Base-by-base conservation (phyloP, 768 basidiomycete genomes). In the Lentinula detonsa region DNA sequence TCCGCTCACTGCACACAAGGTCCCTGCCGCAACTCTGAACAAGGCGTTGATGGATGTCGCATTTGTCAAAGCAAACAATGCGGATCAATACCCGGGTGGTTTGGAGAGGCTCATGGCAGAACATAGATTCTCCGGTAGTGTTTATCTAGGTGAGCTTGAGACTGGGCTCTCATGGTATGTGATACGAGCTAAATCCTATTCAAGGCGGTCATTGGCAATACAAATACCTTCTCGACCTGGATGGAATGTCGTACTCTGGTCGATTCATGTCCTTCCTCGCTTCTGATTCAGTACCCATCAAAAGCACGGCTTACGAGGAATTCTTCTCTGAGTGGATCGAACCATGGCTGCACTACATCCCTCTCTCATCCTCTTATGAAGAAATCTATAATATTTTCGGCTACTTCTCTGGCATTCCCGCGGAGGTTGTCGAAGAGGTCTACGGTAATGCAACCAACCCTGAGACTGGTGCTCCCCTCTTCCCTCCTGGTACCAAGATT, bases 361-460 rank as follows among this genome's bases (percentile, higher is more conserved):
- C 96, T 0, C 74, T 99, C 37, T 94, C 94, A 0, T 80, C 88
- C 43, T 81, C 86, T 3, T 98, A 98, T 73, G 75, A 81, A 49
- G 96, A 99, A 74, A 86, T 99, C 56, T 97, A 98, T 77, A 95
- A 98, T 70, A 83, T 98, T 59, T 85, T 91, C 67, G 83, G 93
- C 2, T 99, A 88, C 78, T 98, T 98, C 77, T 93, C 92, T 0
- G 95, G 96, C 0, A 85, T 91, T 1, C 80, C 91, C 0, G 69
- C 78, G 10, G 77, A 86, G 2, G 83, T 86, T 37, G 48, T 43
- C 16, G 55, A 56, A 21, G 55, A 37, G 13, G 55, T 56, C 13
- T 56, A 42, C 40, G 55, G 55, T 43, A 40, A 56, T 23, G 23
- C 37, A 7, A 56, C 37, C 6, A 15, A 35, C 13, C 37, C 53